Evolutionary conservation across 2,329 filamentous ascomycete genomes (phyloP), one percentile per base, ranked within the genome.

Genomic region (Ceratocystiopsis minuta): DNA sequence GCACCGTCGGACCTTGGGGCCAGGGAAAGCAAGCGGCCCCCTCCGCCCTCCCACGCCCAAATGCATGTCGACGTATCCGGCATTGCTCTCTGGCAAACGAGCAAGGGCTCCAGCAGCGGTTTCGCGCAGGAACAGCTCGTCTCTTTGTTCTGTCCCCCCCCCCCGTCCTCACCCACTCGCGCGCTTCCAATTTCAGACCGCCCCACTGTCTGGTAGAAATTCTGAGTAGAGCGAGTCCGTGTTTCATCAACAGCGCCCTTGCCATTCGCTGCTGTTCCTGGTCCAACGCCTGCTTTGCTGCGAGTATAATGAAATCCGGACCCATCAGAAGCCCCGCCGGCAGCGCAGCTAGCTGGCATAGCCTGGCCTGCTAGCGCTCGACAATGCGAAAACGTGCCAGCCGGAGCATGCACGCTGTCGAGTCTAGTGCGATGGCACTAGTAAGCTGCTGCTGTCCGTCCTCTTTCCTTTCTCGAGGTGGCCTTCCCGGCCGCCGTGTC

Each of bases 371-470:
- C 36, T 34, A n/a, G 24, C 39, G 11, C 24, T 13, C 28, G 18
- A 34, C 37, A 24, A 41, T 45, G 40, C 43, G 38, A 40, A 37
- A 37, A 34, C 36, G 20, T 37, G 37, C 34, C 20, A 38, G 33
- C 43, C 43, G 43, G 43, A 45, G 43, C 40, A 45, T n/a, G 20
- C 40, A 41, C 43, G 38, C 38, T 45, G 40, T 43, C 40, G 40
- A 45, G 43, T 33, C 42, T 45, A 45, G 43, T 42, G 40, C 37
- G 36, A 14, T 37, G 35, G 38, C 37, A 24, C 43, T 42, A 45
- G 40, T 33, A 11, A 10, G n/a, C 16, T 36, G n/a, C 34, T 36
- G 34, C 34, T 16, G 5, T 16, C 20, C 35, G 31, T 37, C 14
- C 16, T 36, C 10, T 10, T 37, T 20, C 34, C 35, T 14, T 14